Conservation (phyloP, 1,139 yeast genomes). For the Kodamaea alishanica region DNA sequence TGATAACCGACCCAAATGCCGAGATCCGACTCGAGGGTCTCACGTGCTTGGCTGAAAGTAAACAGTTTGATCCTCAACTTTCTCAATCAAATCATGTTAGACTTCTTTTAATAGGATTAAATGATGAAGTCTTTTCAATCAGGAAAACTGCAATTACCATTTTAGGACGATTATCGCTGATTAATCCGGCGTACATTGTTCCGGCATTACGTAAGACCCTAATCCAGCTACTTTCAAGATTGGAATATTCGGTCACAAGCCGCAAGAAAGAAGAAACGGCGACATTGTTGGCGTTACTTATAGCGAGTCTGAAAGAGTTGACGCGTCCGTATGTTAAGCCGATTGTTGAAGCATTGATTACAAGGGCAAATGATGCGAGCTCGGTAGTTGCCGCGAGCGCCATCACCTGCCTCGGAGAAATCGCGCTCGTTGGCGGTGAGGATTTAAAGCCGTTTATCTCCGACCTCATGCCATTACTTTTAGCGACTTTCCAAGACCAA, state of each 20-base stretch:
- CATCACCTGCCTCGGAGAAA: conserved; percentile 83
- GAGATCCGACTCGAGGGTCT: conserved; percentile 82
- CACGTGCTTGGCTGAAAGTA: conserved; percentile 56
- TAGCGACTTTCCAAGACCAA: conserved; percentile 89
- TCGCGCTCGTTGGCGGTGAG: conserved; percentile 86
- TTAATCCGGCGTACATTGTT: conserved; percentile 93
- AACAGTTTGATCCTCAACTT: conserved; percentile 81
- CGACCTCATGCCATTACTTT: conserved; percentile 78
- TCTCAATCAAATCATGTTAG: conserved; percentile 92
- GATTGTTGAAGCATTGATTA: conserved; percentile 75
- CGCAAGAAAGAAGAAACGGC: conserved; percentile 89
- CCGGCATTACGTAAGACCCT: conserved; percentile 86
- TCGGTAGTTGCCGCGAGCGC: conserved; percentile 86
- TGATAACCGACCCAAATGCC: conserved; percentile 85
- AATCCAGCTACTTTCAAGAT: conserved; percentile 77
- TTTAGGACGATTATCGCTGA: conserved; percentile 77
- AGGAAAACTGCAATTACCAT: conserved; percentile 76
- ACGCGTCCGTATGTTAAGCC: conserved; percentile 90
- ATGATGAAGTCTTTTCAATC: conserved; percentile 85
- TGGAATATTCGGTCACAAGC: conserved; percentile 74
- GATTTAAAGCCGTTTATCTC: conserved; percentile 70
- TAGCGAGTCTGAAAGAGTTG: conserved; percentile 72
- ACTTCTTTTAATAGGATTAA: conserved; percentile 78
- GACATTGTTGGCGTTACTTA: conserved; percentile 64
- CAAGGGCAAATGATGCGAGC: conserved; percentile 68